Base-by-base conservation (phyloP, 2,329 filamentous ascomycete genomes). In the Colletotrichum tanaceti region DNA sequence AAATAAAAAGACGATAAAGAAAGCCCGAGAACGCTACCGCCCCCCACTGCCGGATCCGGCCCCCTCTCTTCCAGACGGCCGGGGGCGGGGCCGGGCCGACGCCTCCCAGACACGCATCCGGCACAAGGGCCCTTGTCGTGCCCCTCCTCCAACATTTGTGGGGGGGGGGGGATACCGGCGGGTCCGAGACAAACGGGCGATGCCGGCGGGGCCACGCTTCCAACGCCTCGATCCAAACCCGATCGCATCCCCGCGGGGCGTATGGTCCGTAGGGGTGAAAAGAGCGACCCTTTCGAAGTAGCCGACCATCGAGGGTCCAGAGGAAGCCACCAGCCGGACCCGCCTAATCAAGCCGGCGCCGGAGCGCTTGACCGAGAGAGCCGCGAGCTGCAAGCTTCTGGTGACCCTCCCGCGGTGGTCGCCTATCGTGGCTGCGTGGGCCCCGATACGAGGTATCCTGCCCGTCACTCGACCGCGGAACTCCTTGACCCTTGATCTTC, bases 151-250 rank as follows among this genome's bases (percentile, higher is more conserved):
- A 35, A 35, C 2, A 35, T 35, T 18, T 4, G 32, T 28, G 55
- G 35, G 18, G 57, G 10, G 43, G 20, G 18, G 57, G 16, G 43
- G n/a, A 16, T 3, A 3, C 24, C 32, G 20, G 58, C 32, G 44
- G 44, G 46, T 50, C 58, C 44, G 44, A 59, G 32, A n/a, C 54
- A 46, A 32, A 20, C 53, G 35, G 53, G 38, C 22, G 18, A 46
- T 44, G 5, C 22, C 16, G 1, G 14, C 35, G 53, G 13, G 5
- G n/a, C 2, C 24, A 18, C 11, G 35, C 41, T 2, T 32, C 18
- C 10, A 35, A 22, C 28, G n/a, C 38, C 41, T 9, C 41, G 41
- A 44, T 44, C 14, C 41, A n/a, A 35, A 44, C n/a, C 24, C 24
- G 47, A 32, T 32, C n/a, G 24, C 9, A 50, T 50, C 49, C 24